Conservation (phyloP, 768 basidiomycete genomes). For the Rhizopogon sp. region DNA sequence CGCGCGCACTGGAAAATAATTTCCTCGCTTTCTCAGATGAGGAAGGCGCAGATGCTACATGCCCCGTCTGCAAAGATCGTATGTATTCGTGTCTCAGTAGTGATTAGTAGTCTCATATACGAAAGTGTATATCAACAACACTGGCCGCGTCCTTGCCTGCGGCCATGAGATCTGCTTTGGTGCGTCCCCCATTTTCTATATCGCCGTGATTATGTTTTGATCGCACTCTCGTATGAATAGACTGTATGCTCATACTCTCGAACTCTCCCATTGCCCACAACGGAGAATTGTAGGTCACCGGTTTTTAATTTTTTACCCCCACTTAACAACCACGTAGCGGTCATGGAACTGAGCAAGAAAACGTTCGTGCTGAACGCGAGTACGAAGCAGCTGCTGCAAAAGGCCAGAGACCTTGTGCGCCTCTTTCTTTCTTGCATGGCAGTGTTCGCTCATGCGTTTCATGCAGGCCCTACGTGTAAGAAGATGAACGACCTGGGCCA, state of each 20-base stretch:
- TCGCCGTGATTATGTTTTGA: neutral
- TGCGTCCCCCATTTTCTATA: conserved; percentile 18
- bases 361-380: conserved; percentile 47
- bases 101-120: neutral
- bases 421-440: neutral
- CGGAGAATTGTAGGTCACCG: conserved; percentile 50
- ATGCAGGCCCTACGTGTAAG: conserved; percentile 62
- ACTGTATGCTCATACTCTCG: conserved; percentile 51
- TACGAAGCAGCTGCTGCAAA: conserved; percentile 54
- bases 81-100: conserved; percentile 11
- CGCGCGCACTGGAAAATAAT: conserved; percentile 41
- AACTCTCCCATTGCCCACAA: conserved; percentile 50
- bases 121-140: conserved; percentile 43
- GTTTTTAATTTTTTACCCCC: too few relatives aligned
- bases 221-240: conserved; percentile 21
- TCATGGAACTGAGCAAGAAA: conserved; percentile 50
- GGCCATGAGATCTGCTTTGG: conserved; percentile 64
- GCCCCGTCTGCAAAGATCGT: conserved; percentile 69
- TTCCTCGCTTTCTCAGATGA: conserved; percentile 44
- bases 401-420: conserved; percentile 55
- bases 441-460: neutral
- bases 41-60: conserved; percentile 41
- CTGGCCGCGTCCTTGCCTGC: conserved; percentile 59
- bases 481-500: conserved; percentile 52
- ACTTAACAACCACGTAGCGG: conserved; percentile 34